phyloP scores from a whole-genome alignment of 176 grass and related monocot species.

The Hordeum vulgare region DNA sequence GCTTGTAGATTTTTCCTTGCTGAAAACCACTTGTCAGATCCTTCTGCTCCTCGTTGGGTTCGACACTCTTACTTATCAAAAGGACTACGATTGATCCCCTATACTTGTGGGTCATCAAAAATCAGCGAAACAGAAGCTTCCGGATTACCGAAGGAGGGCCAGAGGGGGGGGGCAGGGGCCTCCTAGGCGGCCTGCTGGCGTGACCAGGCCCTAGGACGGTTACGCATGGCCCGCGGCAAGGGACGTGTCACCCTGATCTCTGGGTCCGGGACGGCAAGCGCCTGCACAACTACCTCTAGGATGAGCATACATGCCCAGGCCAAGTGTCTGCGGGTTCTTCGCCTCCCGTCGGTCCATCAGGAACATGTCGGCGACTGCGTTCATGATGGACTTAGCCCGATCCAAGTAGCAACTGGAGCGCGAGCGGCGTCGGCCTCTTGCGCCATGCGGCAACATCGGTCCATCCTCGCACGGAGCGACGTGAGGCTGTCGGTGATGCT shows the following conservation, averaged over 20 bases:
- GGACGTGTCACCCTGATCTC: conserved; percentile 34
- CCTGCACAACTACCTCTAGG: conserved; percentile 62
- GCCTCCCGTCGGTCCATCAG: background rate
- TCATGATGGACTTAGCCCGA: background rate
- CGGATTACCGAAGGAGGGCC: no score
- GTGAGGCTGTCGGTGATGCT: conserved; percentile 40
- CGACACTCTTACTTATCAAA: no score
- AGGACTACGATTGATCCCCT: no score
- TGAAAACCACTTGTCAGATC: no score
- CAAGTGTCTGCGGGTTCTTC: conserved; percentile 50
- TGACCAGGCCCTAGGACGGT: no score
- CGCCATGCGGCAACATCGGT: conserved; percentile 52
- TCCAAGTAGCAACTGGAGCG: conserved; percentile 55
- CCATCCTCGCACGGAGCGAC: conserved; percentile 62
- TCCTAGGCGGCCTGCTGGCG: no score
- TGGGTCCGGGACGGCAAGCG: conserved; percentile 59
- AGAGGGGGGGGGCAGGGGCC: no score
- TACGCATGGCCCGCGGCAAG: conserved; percentile 47
- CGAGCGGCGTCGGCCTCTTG: conserved; percentile 61
- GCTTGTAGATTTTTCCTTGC: no score
- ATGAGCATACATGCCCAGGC: conserved; percentile 90
- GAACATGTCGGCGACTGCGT: background rate
- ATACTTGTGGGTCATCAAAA: no score
- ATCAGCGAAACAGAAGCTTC: no score
- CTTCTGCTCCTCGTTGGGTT: no score